Evolutionary conservation across 805 yeast genomes (phyloP), one percentile per base, ranked within the genome.

Genomic region (Saccharomycopsis lassenensis): DNA sequence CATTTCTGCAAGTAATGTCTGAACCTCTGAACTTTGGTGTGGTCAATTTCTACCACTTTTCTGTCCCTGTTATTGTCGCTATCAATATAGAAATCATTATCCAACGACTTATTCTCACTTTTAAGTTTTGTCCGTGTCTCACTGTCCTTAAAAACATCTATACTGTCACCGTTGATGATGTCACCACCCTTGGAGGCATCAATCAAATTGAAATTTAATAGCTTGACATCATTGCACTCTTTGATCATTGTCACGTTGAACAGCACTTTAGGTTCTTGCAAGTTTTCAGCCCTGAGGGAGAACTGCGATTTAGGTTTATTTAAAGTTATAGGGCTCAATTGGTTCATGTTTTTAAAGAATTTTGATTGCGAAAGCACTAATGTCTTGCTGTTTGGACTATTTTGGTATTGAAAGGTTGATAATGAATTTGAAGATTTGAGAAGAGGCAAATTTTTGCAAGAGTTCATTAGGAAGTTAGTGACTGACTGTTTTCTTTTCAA

Each of bases 131-230:
- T n/a, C n/a, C n/a, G n/a, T n/a, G n/a, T n/a, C n/a, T n/a, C n/a
- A n/a, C n/a, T 11, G 20, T 27, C 30, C 12, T 20, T 25, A 18
- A 24, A 27, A 7, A 33, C 20, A 17, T 33, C 31, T 14, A 33
- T 22, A 10, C 12, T 16, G 14, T 10, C 30, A 7, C 36, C 36
- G n/a, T 25, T 20, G 12, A 33, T 33, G 7, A 33, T 20, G 5
- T 33, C 21, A 5, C 36, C 36, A 11, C 12, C 20, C 10, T 33
- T 31, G 5, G 36, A 31, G 15, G 26, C 14, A 19, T 26, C 22
- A 4, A 33, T 33, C 7, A 25, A 5, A 18, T 32, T 31, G 24
- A 37, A 37, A 24, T 37, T 22, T 5, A 34, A 18, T 17, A 38
- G 23, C 15, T 35, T 38, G 10, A 33, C 21, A 11, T 34, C 22